Conservation (phyloP, 2,329 filamentous ascomycete species). For the Sporothrix pallida region DNA sequence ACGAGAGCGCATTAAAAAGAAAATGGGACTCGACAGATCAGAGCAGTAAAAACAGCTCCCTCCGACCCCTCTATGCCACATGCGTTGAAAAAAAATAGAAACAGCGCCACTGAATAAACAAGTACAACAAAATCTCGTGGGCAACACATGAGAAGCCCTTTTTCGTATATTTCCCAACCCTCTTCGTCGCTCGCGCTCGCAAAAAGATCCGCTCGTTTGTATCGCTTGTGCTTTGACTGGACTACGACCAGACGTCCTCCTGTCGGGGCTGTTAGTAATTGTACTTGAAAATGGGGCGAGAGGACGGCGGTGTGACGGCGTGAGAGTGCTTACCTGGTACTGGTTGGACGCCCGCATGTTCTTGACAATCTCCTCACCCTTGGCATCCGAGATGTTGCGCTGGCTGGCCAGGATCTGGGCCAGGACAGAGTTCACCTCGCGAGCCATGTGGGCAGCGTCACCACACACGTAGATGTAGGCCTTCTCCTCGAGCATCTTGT, state of each 20-base stretch:
- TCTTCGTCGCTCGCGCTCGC: not conserved
- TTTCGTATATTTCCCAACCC: conserved; percentile 7
- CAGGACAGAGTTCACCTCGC: conserved; percentile 87
- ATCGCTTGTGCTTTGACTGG: conserved; percentile 26
- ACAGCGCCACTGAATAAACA: not conserved
- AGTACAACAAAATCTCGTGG: conserved; percentile 1
- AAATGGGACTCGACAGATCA: conserved; percentile 2
- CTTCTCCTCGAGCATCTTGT: conserved; percentile 82
- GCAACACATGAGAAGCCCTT: not conserved
- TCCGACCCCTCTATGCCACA: conserved; percentile 34
- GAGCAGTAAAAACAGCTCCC: conserved; percentile 16
- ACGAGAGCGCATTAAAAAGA: conserved; percentile 16
- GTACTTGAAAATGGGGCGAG: too few species aligned
- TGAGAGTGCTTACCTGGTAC: conserved; percentile 76
- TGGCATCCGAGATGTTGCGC: conserved; percentile 78
- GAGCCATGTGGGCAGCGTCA: conserved; percentile 96
- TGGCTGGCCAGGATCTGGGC: conserved; percentile 85
- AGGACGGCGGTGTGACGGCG: too few species aligned
- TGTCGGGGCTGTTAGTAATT: conserved; percentile 45
- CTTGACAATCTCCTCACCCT: conserved; percentile 96
- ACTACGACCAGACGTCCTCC: conserved; percentile 75
- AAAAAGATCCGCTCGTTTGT: not conserved
- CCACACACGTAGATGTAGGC: conserved; percentile 98
- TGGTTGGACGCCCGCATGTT: conserved; percentile 92
- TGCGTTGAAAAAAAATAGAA: conserved; percentile 14